Percentiles rank a stretch among this genome's conserved stretches.
phyloP scores from a whole-genome alignment of 1,284 basidiomycete species.

The Hortiboletus rubellus region DNA sequence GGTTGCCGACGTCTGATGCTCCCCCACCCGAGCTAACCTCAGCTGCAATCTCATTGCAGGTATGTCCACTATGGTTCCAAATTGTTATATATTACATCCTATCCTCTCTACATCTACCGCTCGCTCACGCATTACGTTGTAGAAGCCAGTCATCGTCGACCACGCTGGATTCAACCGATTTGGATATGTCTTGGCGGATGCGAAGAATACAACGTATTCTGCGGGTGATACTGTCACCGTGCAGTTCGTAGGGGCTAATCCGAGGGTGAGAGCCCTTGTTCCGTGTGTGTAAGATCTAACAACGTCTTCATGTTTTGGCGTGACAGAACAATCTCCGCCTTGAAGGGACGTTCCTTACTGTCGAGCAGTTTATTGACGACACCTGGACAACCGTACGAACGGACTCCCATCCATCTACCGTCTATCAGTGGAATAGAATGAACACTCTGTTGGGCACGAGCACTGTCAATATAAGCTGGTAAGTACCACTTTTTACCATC shows the following conservation, averaged over 20 bases:
- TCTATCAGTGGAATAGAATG: conserved; percentile 65
- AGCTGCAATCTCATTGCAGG: conserved; percentile 69
- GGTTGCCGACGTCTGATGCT: conserved; percentile 55
- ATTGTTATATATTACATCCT: background rate
- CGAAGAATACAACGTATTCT: conserved; percentile 50
- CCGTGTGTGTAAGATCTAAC: background rate
- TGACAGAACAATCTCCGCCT: conserved; percentile 76
- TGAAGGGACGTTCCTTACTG: conserved; percentile 70
- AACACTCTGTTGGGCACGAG: conserved; percentile 61
- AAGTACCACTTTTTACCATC: conserved; percentile 21
- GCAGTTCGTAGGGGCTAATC: conserved; percentile 77
- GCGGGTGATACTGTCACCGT: conserved; percentile 60
- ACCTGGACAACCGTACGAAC: conserved; percentile 63
- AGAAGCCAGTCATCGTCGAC: conserved; percentile 68
- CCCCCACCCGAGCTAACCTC: conserved; percentile 67
- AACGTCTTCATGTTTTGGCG: background rate
- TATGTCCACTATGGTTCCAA: conserved; percentile 21
- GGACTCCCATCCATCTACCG: conserved; percentile 81
- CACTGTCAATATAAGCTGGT: conserved; percentile 66
- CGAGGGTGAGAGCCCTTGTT: conserved; percentile 51
- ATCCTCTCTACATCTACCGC: background rate
- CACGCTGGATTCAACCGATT: conserved; percentile 58
- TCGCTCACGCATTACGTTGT: background rate
- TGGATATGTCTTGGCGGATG: conserved; percentile 67
- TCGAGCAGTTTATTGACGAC: conserved; percentile 55